Evolutionary conservation across 192 early-diverging fungal species (phyloP).

Genomic region (Backusella luteola): DNA sequence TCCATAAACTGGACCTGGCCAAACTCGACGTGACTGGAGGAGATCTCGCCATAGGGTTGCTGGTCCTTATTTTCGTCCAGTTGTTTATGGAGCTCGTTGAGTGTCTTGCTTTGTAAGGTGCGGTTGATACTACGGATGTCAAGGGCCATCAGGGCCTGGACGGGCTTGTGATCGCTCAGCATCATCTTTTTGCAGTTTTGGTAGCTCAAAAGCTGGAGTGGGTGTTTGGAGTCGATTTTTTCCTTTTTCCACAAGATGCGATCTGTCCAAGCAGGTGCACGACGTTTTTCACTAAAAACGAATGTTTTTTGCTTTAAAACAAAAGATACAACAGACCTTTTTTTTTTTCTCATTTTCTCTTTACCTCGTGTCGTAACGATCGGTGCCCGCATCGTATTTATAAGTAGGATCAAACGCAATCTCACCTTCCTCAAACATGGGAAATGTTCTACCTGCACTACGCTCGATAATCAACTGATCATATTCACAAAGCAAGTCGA

Average conservation of each 20-base stretch:
- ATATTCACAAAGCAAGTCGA: conserved; percentile 64
- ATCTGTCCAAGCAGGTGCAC: conserved; percentile 93
- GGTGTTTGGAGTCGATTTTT: conserved; percentile 3
- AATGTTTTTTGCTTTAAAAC: neutral
- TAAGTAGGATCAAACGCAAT: conserved; percentile 88
- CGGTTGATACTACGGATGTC: conserved; percentile 63
- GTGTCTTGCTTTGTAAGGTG: conserved; percentile 52
- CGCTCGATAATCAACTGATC: conserved; percentile 83
- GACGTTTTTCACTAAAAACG: conserved; percentile 58
- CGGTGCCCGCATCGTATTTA: conserved; percentile 88
- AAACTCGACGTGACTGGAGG: conserved; percentile 64
- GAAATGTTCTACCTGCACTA: conserved; percentile 67
- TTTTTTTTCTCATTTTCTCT: neutral
- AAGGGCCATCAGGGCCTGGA: conserved; percentile 65
- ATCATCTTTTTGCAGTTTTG: conserved; percentile 59
- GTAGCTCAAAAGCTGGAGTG: conserved; percentile 51
- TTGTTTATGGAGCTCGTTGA: conserved; percentile 65
- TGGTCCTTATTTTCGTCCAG: conserved; percentile 77
- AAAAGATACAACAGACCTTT: too few relatives aligned
- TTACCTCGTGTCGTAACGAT: conserved; percentile 75
- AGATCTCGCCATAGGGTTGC: conserved; percentile 71
- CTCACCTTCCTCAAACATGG: conserved; percentile 78
- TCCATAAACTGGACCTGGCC: conserved; percentile 61
- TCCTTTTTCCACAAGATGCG: conserved; percentile 82
- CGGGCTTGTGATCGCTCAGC: conserved; percentile 92